Conservation (phyloP, 129 eudicot genomes). For the Centaurea solstitialis region DNA sequence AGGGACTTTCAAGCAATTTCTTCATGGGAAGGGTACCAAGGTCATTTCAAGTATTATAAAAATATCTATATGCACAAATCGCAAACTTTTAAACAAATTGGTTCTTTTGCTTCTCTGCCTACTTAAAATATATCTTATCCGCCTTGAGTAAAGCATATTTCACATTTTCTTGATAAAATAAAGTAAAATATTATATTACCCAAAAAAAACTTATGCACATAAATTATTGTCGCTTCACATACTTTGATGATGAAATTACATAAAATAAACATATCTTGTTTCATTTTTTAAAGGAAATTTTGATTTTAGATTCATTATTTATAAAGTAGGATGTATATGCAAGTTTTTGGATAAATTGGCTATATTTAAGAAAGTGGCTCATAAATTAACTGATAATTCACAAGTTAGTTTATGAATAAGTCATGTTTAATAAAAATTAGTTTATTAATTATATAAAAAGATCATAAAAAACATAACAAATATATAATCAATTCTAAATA, state of each 20-base stretch:
- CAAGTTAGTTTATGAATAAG: too few species aligned
- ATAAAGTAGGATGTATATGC: too few species aligned
- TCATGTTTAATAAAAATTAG: too few species aligned
- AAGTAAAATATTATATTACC: neutral
- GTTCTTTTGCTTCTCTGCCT: slow-evolving; percentile 22
- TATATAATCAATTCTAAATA: too few species aligned
- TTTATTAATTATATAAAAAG: too few species aligned
- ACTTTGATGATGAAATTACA: neutral
- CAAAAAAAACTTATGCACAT: neutral
- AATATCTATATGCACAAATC: slow-evolving; percentile 6
- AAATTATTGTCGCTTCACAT: neutral
- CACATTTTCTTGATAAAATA: neutral
- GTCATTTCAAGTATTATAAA: slow-evolving; percentile 5
- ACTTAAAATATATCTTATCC: slow-evolving; percentile 22
- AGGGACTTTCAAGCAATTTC: slow-evolving; percentile 3
- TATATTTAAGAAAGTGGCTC: too few species aligned
- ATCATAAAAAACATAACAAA: too few species aligned
- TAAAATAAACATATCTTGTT: neutral
- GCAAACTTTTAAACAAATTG: slow-evolving; percentile 14
- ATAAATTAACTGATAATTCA: too few species aligned
- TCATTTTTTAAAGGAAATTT: neutral
- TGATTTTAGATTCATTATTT: neutral
- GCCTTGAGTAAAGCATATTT: slow-evolving; percentile 5
- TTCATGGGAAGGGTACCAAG: neutral
- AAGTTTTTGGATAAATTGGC: neutral